These are phyloP conservation scores for Funneliformis caledonium DNA, from an alignment of 371 early-diverging fungal species.

Conservation along the genomic window DNA sequence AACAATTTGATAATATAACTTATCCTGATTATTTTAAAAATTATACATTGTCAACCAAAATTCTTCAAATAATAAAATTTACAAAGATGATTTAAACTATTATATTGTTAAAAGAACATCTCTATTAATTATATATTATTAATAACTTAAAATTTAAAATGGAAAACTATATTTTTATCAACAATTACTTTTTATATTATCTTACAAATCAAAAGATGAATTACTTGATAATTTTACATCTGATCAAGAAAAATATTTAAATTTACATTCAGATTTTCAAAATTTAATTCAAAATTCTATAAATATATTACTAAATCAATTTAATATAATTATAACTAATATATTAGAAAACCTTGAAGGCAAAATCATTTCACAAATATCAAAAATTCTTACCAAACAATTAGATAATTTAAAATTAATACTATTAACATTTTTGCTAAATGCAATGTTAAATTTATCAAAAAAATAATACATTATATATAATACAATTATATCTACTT, in stretches of 20 bases:
- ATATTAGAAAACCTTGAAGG: conserved; percentile 9
- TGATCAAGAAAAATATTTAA: not conserved
- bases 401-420: no score
- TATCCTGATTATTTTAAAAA: not conserved
- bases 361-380: no score
- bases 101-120: no score
- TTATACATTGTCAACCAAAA: not conserved
- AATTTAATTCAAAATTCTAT: not conserved
- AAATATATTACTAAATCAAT: no score
- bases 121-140: not conserved
- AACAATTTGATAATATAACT: no score
- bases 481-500: no score
- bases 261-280: not conserved
- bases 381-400: no score
- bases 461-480: no score
- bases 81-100: no score
- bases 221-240: not conserved
- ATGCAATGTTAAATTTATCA: no score
- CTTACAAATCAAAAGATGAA: conserved; percentile 5
- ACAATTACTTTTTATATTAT: not conserved
- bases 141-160: not conserved
- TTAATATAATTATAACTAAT: no score
- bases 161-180: not conserved
- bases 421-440: no score
- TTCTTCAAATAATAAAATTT: not conserved